A percentile compares a stretch with the other conserved stretches of the same genome.
Evolutionary conservation across 2,329 filamentous ascomycete genomes (phyloP).

Genomic region (Colletotrichum sidae): DNA sequence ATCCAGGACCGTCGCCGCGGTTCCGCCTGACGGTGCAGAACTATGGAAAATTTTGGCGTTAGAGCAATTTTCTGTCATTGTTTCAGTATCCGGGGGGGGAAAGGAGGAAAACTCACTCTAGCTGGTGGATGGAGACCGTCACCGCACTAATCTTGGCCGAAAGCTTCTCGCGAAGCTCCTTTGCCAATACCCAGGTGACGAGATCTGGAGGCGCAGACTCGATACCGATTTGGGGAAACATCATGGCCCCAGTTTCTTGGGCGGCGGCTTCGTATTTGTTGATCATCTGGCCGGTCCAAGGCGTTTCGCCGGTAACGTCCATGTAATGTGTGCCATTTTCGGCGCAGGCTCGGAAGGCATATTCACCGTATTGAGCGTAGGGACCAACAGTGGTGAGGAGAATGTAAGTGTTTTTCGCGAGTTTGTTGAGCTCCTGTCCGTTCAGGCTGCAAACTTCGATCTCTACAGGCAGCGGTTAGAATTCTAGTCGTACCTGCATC

Average conservation of each 20-base stretch:
- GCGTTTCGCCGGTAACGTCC: slow-evolving; percentile 71
- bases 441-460: slow-evolving; percentile 65
- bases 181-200: slow-evolving; percentile 64
- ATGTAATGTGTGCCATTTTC: slow-evolving; percentile 73
- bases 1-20: slow-evolving; percentile 74
- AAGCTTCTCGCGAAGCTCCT: slow-evolving; percentile 61
- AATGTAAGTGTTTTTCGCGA: slow-evolving; percentile 67
- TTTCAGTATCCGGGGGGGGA: slow-evolving; percentile 4
- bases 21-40: slow-evolving; percentile 70
- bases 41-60: slow-evolving; percentile 45
- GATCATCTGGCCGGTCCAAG: slow-evolving; percentile 70
- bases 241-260: slow-evolving; percentile 64
- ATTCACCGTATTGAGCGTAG: slow-evolving; percentile 67
- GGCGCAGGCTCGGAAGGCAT: slow-evolving; percentile 71
- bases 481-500: neutral
- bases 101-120: slow-evolving; percentile 48
- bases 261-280: slow-evolving; percentile 67
- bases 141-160: slow-evolving; percentile 64
- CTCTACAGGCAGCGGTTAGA: slow-evolving; percentile 45
- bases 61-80: slow-evolving; percentile 14
- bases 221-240: slow-evolving; percentile 72
- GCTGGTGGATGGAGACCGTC: slow-evolving; percentile 59
- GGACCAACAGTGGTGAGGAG: slow-evolving; percentile 71
- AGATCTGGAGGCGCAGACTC: slow-evolving; percentile 74
- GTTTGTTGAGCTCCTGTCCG: slow-evolving; percentile 55